Conservation (phyloP, 768 basidiomycete genomes). For the Trametopsis cervina region DNA sequence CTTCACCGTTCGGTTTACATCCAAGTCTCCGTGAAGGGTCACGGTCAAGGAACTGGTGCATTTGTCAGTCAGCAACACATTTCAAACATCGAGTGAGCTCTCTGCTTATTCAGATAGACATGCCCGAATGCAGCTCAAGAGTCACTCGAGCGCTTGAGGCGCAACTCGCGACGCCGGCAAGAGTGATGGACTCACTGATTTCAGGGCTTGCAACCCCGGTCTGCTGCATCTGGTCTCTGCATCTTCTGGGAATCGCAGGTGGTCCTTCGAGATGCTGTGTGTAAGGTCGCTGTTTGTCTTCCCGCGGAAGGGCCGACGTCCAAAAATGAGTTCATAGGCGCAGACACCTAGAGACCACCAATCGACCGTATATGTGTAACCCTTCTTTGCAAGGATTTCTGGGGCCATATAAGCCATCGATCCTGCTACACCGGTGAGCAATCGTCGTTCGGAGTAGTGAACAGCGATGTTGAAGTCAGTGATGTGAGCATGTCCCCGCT, state of each 20-base stretch:
- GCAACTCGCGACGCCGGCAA: no score
- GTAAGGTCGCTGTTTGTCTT: conserved; percentile 91
- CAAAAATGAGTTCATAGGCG: conserved; percentile 88
- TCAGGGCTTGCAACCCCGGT: conserved; percentile 71
- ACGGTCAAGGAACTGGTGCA: conserved; percentile 71
- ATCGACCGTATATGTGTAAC: conserved; percentile 91
- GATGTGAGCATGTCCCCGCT: conserved; percentile 90
- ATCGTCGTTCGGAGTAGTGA: conserved; percentile 82
- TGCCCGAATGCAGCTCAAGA: no score
- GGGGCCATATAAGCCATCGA: conserved; percentile 99
- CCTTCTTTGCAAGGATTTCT: conserved; percentile 86
- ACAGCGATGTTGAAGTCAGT: conserved; percentile 99
- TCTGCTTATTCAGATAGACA: no score
- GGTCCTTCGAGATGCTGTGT: conserved; percentile 85
- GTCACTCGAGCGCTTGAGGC: no score
- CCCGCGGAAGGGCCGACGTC: conserved; percentile 87
- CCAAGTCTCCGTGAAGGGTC: conserved; percentile 78
- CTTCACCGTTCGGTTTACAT: conserved; percentile 74
- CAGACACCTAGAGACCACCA: conserved; percentile 98
- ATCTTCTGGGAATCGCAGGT: conserved; percentile 85
- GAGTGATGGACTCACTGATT: conserved; percentile 50
- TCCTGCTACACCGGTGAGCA: conserved; percentile 87
- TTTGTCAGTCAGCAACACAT: background rate
- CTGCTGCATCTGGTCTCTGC: conserved; percentile 73
- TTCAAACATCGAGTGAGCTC: no score